Percentiles rank a stretch among this genome's conserved stretches.
phyloP scores from a whole-genome alignment of 1,284 basidiomycete genomes.

The Tylopilus sp. region DNA sequence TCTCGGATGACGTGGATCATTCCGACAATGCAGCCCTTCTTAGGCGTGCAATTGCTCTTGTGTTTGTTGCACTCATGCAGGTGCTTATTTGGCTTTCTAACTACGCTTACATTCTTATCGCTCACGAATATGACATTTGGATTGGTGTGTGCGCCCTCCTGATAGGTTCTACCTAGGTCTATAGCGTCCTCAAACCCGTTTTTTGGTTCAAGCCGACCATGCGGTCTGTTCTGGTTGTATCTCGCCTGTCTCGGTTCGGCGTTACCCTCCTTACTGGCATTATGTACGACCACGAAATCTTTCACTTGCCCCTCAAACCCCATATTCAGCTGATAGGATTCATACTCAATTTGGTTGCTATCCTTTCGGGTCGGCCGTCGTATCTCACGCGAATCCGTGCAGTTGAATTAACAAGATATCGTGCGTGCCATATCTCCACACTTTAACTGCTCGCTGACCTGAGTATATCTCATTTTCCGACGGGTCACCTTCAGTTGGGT shows the following conservation, averaged over 20 bases:
- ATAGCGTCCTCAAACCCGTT: conserved; percentile 55
- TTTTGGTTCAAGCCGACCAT: conserved; percentile 52
- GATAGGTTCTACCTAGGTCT: conserved; percentile 59
- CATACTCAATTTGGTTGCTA: conserved; percentile 48
- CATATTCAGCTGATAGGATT: conserved; percentile 39
- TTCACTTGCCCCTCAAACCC: conserved; percentile 43
- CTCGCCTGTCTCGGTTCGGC: conserved; percentile 48
- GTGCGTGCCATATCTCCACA: conserved; percentile 40
- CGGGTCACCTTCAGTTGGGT: conserved; percentile 82
- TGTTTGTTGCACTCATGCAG: conserved; percentile 56
- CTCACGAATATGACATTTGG: conserved; percentile 36
- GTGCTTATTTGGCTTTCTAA: conserved; percentile 56
- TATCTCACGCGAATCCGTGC: conserved; percentile 57
- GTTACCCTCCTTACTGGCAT: conserved; percentile 50
- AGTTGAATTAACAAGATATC: conserved; percentile 50
- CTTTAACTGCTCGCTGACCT: background rate
- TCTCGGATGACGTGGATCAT: conserved; percentile 4
- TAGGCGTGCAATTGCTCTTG: conserved; percentile 68
- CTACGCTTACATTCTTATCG: conserved; percentile 49
- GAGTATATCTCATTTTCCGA: conserved; percentile 56
- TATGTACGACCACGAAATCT: conserved; percentile 49
- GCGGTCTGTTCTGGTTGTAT: conserved; percentile 59
- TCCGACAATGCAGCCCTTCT: conserved; percentile 48
- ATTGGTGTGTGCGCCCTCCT: conserved; percentile 44
- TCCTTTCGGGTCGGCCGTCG: conserved; percentile 47